phyloP scores from a whole-genome alignment of 2,329 filamentous ascomycete species.

The Arthrobotrys conoides region DNA sequence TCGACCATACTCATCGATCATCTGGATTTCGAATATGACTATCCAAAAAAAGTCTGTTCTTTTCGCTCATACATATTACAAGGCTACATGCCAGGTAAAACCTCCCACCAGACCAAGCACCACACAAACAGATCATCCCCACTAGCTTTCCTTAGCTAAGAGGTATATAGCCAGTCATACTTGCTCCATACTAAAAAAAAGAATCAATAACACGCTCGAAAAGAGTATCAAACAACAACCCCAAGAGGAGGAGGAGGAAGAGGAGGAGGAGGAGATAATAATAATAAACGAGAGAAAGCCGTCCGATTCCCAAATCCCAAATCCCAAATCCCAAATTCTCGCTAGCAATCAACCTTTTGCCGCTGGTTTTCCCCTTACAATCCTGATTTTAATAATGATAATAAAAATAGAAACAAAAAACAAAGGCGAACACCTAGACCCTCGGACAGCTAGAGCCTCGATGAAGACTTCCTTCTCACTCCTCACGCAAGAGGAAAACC shows the following conservation, averaged over 20 bases:
- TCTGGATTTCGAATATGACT: conserved; percentile 12
- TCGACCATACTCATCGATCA: not conserved
- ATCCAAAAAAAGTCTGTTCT: conserved; percentile 7
- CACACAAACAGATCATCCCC: not conserved
- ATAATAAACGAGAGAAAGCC: conserved; percentile 15
- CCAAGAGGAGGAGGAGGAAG: too few species aligned
- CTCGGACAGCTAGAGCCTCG: not conserved
- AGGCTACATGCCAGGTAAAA: conserved; percentile 29
- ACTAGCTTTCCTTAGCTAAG: not conserved
- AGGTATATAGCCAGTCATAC: conserved; percentile 9
- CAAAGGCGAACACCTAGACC: not conserved
- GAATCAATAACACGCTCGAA: conserved; percentile 20
- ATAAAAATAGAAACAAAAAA: not conserved
- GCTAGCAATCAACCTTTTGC: conserved; percentile 15
- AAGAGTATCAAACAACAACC: conserved; percentile 7
- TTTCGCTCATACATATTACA: conserved; percentile 27
- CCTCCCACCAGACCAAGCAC: not conserved
- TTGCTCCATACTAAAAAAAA: conserved; percentile 7
- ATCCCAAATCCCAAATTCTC: conserved; percentile 27
- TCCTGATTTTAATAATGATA: not conserved
- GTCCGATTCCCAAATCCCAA: conserved; percentile 19
- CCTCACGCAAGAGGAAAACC: not conserved
- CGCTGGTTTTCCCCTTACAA: conserved; percentile 11
- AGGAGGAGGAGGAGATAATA: not conserved
- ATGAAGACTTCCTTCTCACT: not conserved